These are phyloP conservation scores for Myxozyma udenii DNA, from an alignment of 805 yeast species.

Conservation along the genomic window DNA sequence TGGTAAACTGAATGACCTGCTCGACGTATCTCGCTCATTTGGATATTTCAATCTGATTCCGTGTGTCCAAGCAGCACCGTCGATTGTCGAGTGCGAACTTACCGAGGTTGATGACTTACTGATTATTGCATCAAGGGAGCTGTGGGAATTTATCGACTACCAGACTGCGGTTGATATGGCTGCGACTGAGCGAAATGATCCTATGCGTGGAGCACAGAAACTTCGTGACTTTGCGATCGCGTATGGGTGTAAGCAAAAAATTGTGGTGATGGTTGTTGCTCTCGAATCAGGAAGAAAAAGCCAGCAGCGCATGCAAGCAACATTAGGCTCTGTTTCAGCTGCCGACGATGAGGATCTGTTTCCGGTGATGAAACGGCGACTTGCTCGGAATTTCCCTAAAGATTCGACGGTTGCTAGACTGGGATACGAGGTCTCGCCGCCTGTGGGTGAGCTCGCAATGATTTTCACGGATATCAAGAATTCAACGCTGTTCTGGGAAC, in stretches of 20 bases:
- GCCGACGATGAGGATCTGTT: slow-evolving; percentile 37
- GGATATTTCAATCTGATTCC: slow-evolving; percentile 86
- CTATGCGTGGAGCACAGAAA: slow-evolving; percentile 88
- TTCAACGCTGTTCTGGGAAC: slow-evolving; percentile 91
- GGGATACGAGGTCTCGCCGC: slow-evolving; percentile 77
- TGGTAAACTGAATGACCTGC: slow-evolving; percentile 78
- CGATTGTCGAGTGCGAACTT: slow-evolving; percentile 58
- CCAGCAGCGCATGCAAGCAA: slow-evolving; percentile 8
- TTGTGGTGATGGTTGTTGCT: slow-evolving; percentile 76
- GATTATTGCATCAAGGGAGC: slow-evolving; percentile 73
- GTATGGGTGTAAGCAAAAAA: slow-evolving; percentile 78
- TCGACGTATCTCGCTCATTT: slow-evolving; percentile 83
- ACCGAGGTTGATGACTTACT: slow-evolving; percentile 77
- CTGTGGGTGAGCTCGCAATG: slow-evolving; percentile 89
- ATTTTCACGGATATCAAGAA: slow-evolving; percentile 96
- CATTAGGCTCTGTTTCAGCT: slow-evolving; percentile 19
- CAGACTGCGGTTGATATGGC: slow-evolving; percentile 90
- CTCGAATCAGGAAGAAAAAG: slow-evolving; percentile 33
- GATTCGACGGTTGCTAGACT: slow-evolving; percentile 22
- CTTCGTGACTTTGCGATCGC: slow-evolving; percentile 91
- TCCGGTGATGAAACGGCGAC: slow-evolving; percentile 42
- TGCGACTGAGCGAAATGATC: slow-evolving; percentile 73
- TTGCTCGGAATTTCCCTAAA: slow-evolving; percentile 40
- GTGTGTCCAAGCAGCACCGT: slow-evolving; percentile 85
- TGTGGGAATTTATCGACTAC: slow-evolving; percentile 81